Evolutionary conservation across 805 yeast species (phyloP), one percentile per base, ranked within the genome.

Genomic region (Saccharomycopsis javanensis): DNA sequence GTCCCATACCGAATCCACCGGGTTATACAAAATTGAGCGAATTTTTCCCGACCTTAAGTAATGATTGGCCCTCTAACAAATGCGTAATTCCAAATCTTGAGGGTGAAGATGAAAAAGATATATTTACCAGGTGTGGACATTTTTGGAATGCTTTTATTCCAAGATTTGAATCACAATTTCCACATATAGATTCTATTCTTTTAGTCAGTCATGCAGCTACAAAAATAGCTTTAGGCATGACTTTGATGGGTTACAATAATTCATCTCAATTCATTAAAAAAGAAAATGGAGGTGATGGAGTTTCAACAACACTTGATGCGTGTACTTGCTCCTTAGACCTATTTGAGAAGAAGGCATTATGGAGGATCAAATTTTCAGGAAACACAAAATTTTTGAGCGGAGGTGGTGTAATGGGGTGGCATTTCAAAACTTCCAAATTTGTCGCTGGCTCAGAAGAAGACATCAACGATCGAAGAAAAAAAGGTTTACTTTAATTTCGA

Each of bases 331-430:
- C 96, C 0, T 68, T 92, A 53, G 96, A 89, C 65, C 78, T 78
- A 62, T 90, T 77, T 64, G 66, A 63, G 2, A 67, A 62, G 1
- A 63, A 60, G 5, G 66, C 66, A 0, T 63, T 65, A 23, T 92
- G 97, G 97, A 68, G 64, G 4, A 67, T 85, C 56, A 73, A 73
- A n/a, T 76, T 79, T 78, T 86, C 86, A 66, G 97, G 97, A 4
- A 77, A 81, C 61, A 80, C 88, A 5, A 82, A 78, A 48, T 90
- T 85, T 64, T 72, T 92, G 60, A 68, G 79, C 5, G 70, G 75
- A 5, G 98, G 98, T 6, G 92, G 90, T 64, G 97, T 90, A 69
- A 88, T 89, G 95, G 84, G 88, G 66, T 91, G 97, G 97, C 82
- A 84, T 64, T 92, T 90, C 73, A 71, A 68, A 28, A 69, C 75